A percentile compares a stretch with the other conserved stretches of the same genome.
These are phyloP conservation scores for Lachancea waltii DNA, from an alignment of 805 yeast species.

Conservation along the genomic window DNA sequence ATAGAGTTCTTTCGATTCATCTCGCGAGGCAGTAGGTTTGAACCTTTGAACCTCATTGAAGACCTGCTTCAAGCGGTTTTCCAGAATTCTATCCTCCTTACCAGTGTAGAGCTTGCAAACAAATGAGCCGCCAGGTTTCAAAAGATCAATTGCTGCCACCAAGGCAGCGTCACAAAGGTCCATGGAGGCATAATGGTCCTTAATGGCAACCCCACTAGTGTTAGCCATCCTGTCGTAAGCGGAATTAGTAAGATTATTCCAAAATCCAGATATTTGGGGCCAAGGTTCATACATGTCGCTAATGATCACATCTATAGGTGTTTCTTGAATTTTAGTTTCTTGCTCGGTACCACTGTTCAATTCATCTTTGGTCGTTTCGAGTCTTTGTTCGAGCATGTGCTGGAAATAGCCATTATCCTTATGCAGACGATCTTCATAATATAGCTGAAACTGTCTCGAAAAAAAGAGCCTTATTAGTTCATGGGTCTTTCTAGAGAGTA, in stretches of 20 bases:
- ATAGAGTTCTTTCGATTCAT: slow-evolving; percentile 77
- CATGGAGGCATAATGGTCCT: slow-evolving; percentile 79
- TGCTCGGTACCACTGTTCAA: too few species aligned
- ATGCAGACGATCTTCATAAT: slow-evolving; percentile 33
- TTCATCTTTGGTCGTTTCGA: slow-evolving; percentile 12
- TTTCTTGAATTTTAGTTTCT: slow-evolving; percentile 10
- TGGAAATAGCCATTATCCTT: slow-evolving; percentile 22
- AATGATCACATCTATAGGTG: slow-evolving; percentile 57
- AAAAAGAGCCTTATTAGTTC: slow-evolving; percentile 47
- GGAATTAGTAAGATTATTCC: slow-evolving; percentile 64
- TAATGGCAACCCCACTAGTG: slow-evolving; percentile 73
- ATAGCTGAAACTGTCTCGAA: slow-evolving; percentile 23
- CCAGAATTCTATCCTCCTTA: slow-evolving; percentile 62
- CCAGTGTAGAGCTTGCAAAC: slow-evolving; percentile 87
- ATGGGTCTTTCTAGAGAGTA: slow-evolving; percentile 63
- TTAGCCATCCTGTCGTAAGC: slow-evolving; percentile 90
- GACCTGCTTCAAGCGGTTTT: slow-evolving; percentile 46
- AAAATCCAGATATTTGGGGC: slow-evolving; percentile 44
- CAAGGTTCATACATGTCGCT: slow-evolving; percentile 80
- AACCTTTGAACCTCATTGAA: slow-evolving; percentile 60
- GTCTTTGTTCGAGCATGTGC: slow-evolving; percentile 17
- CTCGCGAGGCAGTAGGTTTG: slow-evolving; percentile 78
- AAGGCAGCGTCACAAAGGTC: slow-evolving; percentile 89
- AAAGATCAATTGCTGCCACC: slow-evolving; percentile 61
- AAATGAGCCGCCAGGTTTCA: slow-evolving; percentile 63